Base-by-base conservation (phyloP, 2,329 filamentous ascomycete genomes). In the Monosporascus sp. region DNA sequence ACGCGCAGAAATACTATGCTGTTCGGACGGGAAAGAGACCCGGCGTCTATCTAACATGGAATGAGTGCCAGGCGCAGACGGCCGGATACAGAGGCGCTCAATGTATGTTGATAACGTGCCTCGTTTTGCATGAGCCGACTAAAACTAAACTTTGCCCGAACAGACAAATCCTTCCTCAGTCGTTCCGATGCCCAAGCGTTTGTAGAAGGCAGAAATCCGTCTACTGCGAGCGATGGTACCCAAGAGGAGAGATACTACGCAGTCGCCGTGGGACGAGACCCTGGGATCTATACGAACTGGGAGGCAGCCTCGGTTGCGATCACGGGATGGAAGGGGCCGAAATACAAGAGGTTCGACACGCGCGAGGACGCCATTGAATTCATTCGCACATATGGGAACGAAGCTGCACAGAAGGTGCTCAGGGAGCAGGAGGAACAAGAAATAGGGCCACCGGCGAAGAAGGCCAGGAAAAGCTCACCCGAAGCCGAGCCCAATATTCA, bases 151-250 rank as follows among this genome's bases (percentile, higher is more conserved):
- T 50, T 48, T 39, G n/a, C 22, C n/a, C 50, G 20, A 41, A 25
- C 55, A 94, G 90, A 88, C 75, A 93, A 94, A 73, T 90, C 88
- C 1, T 97, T 96, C 66, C 72, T 78, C 9, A 83, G 80, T 0
- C 74, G 79, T 54, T 80, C 85, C 57, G 90, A 96, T 54, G 93
- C 93, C n/a, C 81, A 88, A 62, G 83, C 82, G 2, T 97, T 89
- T 66, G 77, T 90, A 25, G 82, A 79, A 1, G 88, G 89, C 47
- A 79, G 78, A 59, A 78, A 79, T 52, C 69, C 69, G 7, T 67
- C 66, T 3, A 60, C 65, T 15, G 65, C 70, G 17, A 63, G 71
- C 20, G 63, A 72, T 22, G 68, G 73, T 41, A 62, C 72, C 47
- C 68, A 74, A 54, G 72, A 76, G 46, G 65, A 73, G 48, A 75